Conservation (phyloP, 2,329 filamentous ascomycete genomes). For the Neoascochyta sp. region DNA sequence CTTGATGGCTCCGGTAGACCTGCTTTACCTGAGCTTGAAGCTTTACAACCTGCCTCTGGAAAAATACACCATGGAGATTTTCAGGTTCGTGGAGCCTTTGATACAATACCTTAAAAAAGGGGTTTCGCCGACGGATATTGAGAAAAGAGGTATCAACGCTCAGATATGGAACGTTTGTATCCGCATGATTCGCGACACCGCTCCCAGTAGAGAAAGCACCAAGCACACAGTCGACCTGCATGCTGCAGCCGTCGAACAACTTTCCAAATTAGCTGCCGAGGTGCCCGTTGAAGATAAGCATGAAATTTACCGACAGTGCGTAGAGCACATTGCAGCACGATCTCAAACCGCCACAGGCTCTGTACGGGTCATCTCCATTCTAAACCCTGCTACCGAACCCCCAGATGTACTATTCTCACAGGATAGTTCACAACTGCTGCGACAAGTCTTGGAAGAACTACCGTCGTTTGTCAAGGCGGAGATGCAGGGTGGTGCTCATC, state of each 20-base stretch:
- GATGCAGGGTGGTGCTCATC: constrained; percentile 9
- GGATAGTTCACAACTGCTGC: constrained; percentile 22
- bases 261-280: constrained; percentile 57
- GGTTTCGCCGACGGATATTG: constrained; percentile 8
- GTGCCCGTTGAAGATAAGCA: constrained; percentile 58
- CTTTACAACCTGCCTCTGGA: constrained; percentile 48
- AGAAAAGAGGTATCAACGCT: constrained; percentile 20
- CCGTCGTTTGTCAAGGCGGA: constrained; percentile 31
- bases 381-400: constrained; percentile 10
- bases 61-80: constrained; percentile 28
- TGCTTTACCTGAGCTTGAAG: constrained; percentile 66
- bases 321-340: constrained; percentile 62
- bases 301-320: constrained; percentile 63
- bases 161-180: constrained; percentile 57
- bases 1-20: constrained; percentile 42
- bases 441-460: constrained; percentile 40
- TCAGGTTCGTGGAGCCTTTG: constrained; percentile 30
- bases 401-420: constrained; percentile 24
- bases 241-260: constrained; percentile 58
- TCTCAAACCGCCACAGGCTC: constrained; percentile 68
- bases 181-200: constrained; percentile 69
- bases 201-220: constrained; percentile 52
- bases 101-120: constrained; percentile 16
- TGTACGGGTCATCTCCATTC: constrained; percentile 56
- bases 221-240: constrained; percentile 62